A percentile compares a stretch with the other conserved stretches of the same genome.
phyloP scores from a whole-genome alignment of 164 flowering plant genomes.

The Buxus sempervirens region DNA sequence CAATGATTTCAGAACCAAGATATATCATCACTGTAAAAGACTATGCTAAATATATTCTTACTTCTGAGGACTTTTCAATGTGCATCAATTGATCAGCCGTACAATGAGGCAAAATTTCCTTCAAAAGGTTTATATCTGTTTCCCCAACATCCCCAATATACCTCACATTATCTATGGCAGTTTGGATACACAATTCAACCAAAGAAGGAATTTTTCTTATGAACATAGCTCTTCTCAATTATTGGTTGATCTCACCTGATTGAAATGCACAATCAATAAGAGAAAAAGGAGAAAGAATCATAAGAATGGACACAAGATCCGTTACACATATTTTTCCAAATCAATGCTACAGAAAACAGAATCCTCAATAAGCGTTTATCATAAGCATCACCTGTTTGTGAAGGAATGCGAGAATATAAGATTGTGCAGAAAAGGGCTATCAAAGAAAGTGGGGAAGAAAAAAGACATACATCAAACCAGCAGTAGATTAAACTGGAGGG shows the following conservation, averaged over 20 bases:
- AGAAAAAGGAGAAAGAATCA: no score
- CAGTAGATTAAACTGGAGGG: no score
- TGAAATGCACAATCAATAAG: neutral
- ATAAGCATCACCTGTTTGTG: no score
- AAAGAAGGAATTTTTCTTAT: constrained; percentile 46
- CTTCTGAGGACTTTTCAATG: constrained; percentile 63
- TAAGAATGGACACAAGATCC: no score
- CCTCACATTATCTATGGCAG: constrained; percentile 66
- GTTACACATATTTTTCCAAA: no score
- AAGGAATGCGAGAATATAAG: no score
- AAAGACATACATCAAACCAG: no score
- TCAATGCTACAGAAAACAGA: no score
- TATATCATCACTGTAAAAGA: neutral
- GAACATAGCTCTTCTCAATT: constrained; percentile 10
- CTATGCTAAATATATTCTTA: constrained; percentile 19
- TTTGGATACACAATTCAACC: constrained; percentile 66
- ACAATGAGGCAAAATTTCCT: constrained; percentile 76
- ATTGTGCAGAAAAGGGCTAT: no score
- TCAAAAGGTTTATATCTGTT: constrained; percentile 62
- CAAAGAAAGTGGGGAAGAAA: no score
- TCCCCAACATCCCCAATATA: constrained; percentile 91
- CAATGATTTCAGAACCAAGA: neutral
- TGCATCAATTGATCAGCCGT: constrained; percentile 75
- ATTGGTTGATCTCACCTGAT: neutral
- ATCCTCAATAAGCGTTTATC: no score